These are phyloP conservation scores for Erigeron philadelphicus DNA, from an alignment of 140 eudicot species.

Conservation along the genomic window DNA sequence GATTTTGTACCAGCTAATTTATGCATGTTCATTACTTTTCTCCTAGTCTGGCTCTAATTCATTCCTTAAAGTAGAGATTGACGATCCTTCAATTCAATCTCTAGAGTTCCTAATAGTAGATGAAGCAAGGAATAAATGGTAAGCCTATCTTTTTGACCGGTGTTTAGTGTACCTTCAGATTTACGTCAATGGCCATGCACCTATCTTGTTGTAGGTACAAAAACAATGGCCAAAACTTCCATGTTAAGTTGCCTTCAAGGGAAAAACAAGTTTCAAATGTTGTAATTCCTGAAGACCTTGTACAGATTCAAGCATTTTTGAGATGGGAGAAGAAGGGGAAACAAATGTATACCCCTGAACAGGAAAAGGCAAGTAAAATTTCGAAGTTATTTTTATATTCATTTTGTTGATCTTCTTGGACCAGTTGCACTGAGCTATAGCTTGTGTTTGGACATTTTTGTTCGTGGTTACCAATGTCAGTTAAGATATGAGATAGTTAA, in stretches of 20 bases:
- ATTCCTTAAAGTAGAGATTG: constrained; percentile 69
- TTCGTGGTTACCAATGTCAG: neutral
- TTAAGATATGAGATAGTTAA: constrained; percentile 12
- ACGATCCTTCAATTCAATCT: constrained; percentile 84
- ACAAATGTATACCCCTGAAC: constrained; percentile 85
- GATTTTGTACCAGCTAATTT: constrained; percentile 15
- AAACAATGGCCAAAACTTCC: constrained; percentile 74
- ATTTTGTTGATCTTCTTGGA: constrained; percentile 10
- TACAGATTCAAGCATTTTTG: constrained; percentile 87
- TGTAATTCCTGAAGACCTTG: constrained; percentile 94
- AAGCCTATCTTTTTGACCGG: constrained; percentile 19
- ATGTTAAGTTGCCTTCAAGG: constrained; percentile 47
- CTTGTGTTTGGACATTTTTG: constrained; percentile 17
- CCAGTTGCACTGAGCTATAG: neutral
- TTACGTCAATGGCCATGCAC: neutral
- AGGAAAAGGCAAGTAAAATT: constrained; percentile 67
- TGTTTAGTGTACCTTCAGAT: constrained; percentile 12
- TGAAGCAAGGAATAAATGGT: constrained; percentile 89
- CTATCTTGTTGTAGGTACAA: constrained; percentile 59
- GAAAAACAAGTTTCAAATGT: constrained; percentile 37
- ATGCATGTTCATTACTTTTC: constrained; percentile 10
- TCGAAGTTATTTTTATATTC: constrained; percentile 5
- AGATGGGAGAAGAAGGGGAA: constrained; percentile 99
- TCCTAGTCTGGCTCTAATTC: constrained; percentile 70
- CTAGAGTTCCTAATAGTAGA: constrained; percentile 86